Evolutionary conservation across 208 protist species (phyloP).

Genomic region (Acanthamoeba divionensis): DNA sequence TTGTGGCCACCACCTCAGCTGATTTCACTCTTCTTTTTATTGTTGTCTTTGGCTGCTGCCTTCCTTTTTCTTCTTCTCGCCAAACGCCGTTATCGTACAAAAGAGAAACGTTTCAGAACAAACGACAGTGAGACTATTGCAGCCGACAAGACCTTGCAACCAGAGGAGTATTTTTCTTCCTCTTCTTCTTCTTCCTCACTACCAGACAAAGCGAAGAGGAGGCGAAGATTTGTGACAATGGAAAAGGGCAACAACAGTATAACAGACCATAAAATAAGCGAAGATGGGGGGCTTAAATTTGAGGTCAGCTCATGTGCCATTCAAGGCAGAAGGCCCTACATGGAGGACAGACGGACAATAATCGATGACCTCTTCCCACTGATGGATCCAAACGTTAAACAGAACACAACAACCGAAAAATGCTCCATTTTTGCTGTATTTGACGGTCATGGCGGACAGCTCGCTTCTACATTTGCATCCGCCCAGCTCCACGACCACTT

Average conservation of each 20-base stretch:
- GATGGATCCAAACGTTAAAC: neutral
- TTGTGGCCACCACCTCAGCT: too few relatives aligned
- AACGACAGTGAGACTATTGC: too few relatives aligned
- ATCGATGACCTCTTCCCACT: neutral
- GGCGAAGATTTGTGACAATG: neutral
- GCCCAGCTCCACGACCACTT: slow-evolving; percentile 37
- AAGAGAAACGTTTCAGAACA: too few relatives aligned
- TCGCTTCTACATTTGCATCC: slow-evolving; percentile 31
- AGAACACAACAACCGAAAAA: neutral
- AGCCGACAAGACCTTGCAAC: too few relatives aligned
- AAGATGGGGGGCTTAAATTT: too few relatives aligned
- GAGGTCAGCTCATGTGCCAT: slow-evolving; percentile 28
- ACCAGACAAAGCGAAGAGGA: neutral
- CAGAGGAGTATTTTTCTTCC: too few relatives aligned
- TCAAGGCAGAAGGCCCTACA: slow-evolving; percentile 36
- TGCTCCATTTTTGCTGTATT: slow-evolving; percentile 52
- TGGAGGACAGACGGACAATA: slow-evolving; percentile 30
- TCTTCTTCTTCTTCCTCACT: neutral
- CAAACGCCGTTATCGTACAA: too few relatives aligned
- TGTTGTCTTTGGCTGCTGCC: too few relatives aligned
- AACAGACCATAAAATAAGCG: too few relatives aligned
- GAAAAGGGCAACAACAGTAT: too few relatives aligned
- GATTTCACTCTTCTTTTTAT: too few relatives aligned
- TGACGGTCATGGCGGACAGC: slow-evolving; percentile 37
- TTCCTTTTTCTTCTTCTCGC: too few relatives aligned